phyloP scores from a whole-genome alignment of 2,329 filamentous ascomycete species.

The Ascochyta pisi region DNA sequence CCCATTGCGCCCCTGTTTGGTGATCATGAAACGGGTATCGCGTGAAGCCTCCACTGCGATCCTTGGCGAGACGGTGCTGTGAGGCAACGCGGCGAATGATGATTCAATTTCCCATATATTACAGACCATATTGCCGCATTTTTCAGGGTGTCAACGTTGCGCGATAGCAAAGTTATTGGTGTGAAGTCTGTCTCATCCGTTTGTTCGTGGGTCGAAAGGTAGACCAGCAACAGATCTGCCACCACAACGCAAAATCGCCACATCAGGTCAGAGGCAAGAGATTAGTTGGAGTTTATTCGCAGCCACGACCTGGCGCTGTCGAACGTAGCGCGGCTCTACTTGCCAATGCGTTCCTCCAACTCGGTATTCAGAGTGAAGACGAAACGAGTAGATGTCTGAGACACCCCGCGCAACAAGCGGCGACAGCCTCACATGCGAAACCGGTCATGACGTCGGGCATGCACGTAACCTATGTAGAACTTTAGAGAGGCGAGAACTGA shows the following conservation, averaged over 20 bases:
- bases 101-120: not conserved
- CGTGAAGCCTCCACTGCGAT: constrained; percentile 23
- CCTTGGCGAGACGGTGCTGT: constrained; percentile 29
- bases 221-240: too few species aligned
- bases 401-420: not conserved
- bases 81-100: not conserved
- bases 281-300: not conserved
- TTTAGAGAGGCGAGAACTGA: not conserved
- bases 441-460: not conserved
- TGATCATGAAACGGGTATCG: constrained; percentile 41
- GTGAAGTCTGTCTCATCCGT: not conserved
- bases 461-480: not conserved
- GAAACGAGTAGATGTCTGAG: constrained; percentile 11
- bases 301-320: not conserved
- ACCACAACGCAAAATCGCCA: not conserved
- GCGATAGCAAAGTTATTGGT: not conserved
- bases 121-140: not conserved
- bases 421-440: constrained; percentile 11
- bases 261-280: not conserved
- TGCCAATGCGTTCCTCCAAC: constrained; percentile 2
- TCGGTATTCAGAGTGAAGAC: constrained; percentile 4
- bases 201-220: too few species aligned
- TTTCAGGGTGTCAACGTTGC: too few species aligned
- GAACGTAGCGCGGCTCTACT: constrained; percentile 5
- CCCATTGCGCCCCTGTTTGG: constrained; percentile 11